Base-by-base conservation (phyloP, 2,329 filamentous ascomycete genomes). In the Claviceps citrina region DNA sequence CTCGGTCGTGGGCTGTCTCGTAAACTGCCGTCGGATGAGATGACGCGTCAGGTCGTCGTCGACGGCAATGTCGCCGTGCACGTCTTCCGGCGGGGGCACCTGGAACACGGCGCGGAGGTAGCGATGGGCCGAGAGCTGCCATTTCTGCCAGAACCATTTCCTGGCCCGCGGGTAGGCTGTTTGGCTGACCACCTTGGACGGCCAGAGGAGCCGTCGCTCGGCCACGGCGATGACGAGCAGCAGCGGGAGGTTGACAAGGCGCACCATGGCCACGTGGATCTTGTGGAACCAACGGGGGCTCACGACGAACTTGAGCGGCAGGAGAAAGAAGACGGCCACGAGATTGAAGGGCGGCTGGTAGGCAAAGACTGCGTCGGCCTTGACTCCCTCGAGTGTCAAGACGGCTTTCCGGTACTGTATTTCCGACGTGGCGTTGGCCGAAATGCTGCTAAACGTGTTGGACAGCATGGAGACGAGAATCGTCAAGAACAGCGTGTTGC, bases 221-320 rank as follows among this genome's bases (percentile, higher is more conserved):
- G 78, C 70, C 16, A 78, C 60, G 15, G 78, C 75, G 44, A 93
- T 81, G 44, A 80, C 50, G 4, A 89, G 67, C 2, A 93, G 66
- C 5, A 87, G 64, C 0, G 84, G 84, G 2, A 82, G 67, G 56
- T 91, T 91, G 51, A 87, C 69, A 7, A 77, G 62, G 28, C 83
- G 76, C 18, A 91, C 79, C 8, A 74, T 73, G 43, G 77, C 74
- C 42, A 93, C 83, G 54, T 93, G 86, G 51, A 89, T 81, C 60
- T 89, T 91, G 65, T 93, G 84, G 54, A 91, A 91, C 83, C 83
- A 89, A 33, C 84, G 76, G 0, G 81, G 76, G n/a, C 76, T 77
- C 27, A 85, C 66, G n/a, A 83, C 50, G 50, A 83, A 83, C 50
- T 85, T 86, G 44, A 91, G 68, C 0, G 84, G 84, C 2, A 89